Evolutionary conservation across 23 red algal genomes (phyloP).

Genomic region (Gracilariopsis chorda): DNA sequence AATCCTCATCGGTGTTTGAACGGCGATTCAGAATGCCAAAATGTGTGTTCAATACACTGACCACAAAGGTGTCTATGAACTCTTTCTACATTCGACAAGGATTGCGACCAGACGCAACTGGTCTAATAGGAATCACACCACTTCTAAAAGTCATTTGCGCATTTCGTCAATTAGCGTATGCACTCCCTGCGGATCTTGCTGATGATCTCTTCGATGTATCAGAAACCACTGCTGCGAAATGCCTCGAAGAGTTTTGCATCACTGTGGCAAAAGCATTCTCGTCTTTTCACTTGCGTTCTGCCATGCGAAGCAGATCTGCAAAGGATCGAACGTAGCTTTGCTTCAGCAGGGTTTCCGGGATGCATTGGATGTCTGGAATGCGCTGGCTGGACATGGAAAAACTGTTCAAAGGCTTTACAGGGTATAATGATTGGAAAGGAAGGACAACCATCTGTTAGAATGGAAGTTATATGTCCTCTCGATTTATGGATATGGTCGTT

Average conservation of each 20-base stretch:
- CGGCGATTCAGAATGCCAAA: constrained; percentile 1
- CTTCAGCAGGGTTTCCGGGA: background rate
- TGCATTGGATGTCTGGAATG: constrained; percentile 32
- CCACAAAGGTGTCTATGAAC: background rate
- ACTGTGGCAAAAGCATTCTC: background rate
- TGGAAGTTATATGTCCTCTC: constrained; percentile 13
- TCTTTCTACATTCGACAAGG: constrained; percentile 25
- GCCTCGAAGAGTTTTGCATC: background rate
- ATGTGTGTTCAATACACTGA: background rate
- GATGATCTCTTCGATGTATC: constrained; percentile 58
- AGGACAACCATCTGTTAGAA: background rate
- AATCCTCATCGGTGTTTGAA: constrained; percentile 14
- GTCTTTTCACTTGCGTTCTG: background rate
- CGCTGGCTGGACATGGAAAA: constrained; percentile 11
- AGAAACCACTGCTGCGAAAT: background rate
- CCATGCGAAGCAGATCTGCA: background rate
- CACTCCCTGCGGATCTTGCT: background rate
- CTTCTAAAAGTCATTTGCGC: constrained; percentile 37
- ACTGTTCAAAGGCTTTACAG: constrained; percentile 18
- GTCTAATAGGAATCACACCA: constrained; percentile 26
- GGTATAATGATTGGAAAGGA: constrained; percentile 37
- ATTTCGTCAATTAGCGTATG: constrained; percentile 13
- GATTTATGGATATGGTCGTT: constrained; percentile 38
- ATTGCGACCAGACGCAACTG: constrained; percentile 34
- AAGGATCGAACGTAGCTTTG: background rate